Base-by-base conservation (phyloP, 2,329 filamentous ascomycete genomes). In the Hypomyces perniciosus region DNA sequence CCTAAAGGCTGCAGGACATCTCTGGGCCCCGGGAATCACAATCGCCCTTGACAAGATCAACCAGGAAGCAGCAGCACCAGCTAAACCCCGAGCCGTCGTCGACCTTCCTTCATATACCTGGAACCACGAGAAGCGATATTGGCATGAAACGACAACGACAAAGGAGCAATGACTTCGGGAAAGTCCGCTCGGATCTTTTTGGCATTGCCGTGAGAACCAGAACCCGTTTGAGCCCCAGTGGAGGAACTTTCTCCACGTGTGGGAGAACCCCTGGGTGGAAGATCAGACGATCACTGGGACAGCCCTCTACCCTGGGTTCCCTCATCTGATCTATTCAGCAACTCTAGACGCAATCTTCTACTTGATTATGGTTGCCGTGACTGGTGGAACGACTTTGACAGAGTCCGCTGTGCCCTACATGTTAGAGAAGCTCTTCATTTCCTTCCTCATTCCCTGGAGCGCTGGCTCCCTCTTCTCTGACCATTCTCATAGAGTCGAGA, bases 301-400 rank as follows among this genome's bases (percentile, higher is more conserved):
- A 3, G 58, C 65, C 27, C 58, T 75, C 1, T 73, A 71, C 1
- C 46, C 46, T 5, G 63, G 37, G 52, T 75, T 64, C 51, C 61
- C 68, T 6, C 71, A 76, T 50, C 33, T 74, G 4, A 68, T 78
- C 8, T 75, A 79, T 52, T 75, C 76, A 0, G 69, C 73, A 1
- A 75, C 74, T 0, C 60, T 78, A 8, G 75, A 79, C 52, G 58
- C 69, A 8, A 67, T 77, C 51, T 67, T 79, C 8, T 75, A 79
- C 44, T 64, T 68, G 0, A 62, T 71, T 4, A 66, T 76, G 34
- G 63, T 63, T 2, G 53, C 48, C 27, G 10, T 53, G 2, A 31
- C 44, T 28, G 39, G 34, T 33, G 43, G 47, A 13, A 13, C 10
- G 7, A 12, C 47, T 33, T 20, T 38, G 26, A 34, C 44, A 27